These are phyloP conservation scores for Tuctoria greenei DNA, from an alignment of 176 grass and related monocot genomes.

Conservation along the genomic window DNA sequence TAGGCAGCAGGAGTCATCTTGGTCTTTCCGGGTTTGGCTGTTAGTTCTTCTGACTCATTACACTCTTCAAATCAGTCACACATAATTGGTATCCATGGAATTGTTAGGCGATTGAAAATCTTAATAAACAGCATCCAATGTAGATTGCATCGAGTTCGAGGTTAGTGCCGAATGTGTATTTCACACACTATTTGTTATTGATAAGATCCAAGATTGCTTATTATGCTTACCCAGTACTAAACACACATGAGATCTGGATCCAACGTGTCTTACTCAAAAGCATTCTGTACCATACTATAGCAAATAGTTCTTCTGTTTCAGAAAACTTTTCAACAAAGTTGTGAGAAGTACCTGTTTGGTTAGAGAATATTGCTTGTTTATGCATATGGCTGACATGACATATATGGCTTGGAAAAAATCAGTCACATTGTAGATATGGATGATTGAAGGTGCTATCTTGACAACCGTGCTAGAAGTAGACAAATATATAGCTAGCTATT, in stretches of 20 bases:
- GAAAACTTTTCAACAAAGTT: not conserved
- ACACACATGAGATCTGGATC: slow-evolving; percentile 4
- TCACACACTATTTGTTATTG: not conserved
- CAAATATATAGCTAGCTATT: not conserved
- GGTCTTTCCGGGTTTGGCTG: not conserved
- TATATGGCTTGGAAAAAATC: not conserved
- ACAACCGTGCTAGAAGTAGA: not conserved
- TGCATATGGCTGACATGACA: not conserved
- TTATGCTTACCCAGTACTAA: slow-evolving; percentile 3
- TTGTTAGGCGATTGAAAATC: not conserved
- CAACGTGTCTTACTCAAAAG: not conserved
- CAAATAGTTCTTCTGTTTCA: not conserved
- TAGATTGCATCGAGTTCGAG: not conserved
- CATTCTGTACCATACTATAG: not conserved
- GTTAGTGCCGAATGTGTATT: not conserved
- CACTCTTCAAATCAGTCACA: not conserved
- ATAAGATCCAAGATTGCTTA: not conserved
- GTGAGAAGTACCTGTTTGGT: slow-evolving; percentile 5
- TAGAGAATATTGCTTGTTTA: not conserved
- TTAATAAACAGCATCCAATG: slow-evolving; percentile 2
- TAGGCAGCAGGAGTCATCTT: not conserved
- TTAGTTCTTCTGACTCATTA: not conserved
- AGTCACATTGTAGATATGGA: not conserved
- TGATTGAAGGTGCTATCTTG: not conserved
- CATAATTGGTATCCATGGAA: not conserved